Base-by-base conservation (phyloP, 1,284 basidiomycete genomes). In the Cutaneotrichosporon arboriforme region DNA sequence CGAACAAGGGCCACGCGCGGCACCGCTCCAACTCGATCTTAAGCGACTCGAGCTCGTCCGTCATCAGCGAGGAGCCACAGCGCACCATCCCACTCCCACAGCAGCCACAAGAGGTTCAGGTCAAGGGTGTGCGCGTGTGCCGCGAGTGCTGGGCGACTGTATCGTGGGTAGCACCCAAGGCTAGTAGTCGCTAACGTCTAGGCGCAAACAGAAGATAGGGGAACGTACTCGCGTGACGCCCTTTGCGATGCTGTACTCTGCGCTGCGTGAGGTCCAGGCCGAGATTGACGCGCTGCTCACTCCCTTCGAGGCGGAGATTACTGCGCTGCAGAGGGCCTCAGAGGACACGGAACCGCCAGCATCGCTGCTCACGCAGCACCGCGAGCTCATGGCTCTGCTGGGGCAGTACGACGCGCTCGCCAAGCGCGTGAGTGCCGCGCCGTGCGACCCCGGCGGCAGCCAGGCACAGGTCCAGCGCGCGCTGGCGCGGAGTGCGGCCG, bases 371-470 rank as follows among this genome's bases (percentile, higher is more conserved):
- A 78, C 80, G 3, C 80, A 83, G 0, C 82, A 91, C 53, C 92
- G 90, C 67, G 83, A 84, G 15, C 80, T 97, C 10, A 73, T 96
- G 8, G 84, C 88, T 43, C 82, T 86, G 2, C 91, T 96, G 71
- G 81, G 84, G 8, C 84, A 87, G 53, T 97, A 97, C 72, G 94
- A 98, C 65, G 82, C 83, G 41, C 76, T 97, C 4, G 82, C 90
- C 0, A 94, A 93, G 68, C 84, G 86, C 33, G 88, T 97, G 62
- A 82, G 83, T 47, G 79, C 77, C 55, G 74, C 94, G 18, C 86
- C 87, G 0, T 84, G 77, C 21, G 79, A 79, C 2, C 75, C 79
- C 2, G 84, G 83, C 1, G 83, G 84, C 54, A 86, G 87, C 12
- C 90, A 94, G 68, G 86, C 89, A 58, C 81, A 85, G 14, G 81